A percentile compares a stretch with the other conserved stretches of the same genome.
phyloP scores from a whole-genome alignment of 768 basidiomycete species.

The Gloeophyllum trabeum region DNA sequence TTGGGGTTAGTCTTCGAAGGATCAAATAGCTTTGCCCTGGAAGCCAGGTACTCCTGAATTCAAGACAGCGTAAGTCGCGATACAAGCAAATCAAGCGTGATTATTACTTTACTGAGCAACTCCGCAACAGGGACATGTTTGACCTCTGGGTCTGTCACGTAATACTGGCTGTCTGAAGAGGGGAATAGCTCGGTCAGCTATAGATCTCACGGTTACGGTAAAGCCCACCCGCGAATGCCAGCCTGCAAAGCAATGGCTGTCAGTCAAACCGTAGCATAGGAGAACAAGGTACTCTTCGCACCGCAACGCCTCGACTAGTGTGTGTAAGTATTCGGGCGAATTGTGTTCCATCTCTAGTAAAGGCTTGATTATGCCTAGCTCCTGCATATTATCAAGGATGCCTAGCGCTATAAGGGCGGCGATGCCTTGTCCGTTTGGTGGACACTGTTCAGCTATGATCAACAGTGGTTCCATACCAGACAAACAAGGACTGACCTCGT shows the following conservation, averaged over 20 bases:
- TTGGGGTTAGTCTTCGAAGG: slow-evolving; percentile 49
- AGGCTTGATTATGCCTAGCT: slow-evolving; percentile 54
- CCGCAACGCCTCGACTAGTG: slow-evolving; percentile 79
- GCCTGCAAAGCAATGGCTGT: slow-evolving; percentile 12
- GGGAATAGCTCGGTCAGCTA: background rate
- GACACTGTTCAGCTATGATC: background rate
- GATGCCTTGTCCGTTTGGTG: slow-evolving; percentile 35
- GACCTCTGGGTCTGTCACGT: slow-evolving; percentile 85
- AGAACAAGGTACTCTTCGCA: slow-evolving; percentile 18
- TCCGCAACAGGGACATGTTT: slow-evolving; percentile 69
- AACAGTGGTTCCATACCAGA: background rate
- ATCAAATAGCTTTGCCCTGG: slow-evolving; percentile 74
- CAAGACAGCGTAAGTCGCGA: slow-evolving; percentile 1
- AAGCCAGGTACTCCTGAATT: slow-evolving; percentile 67
- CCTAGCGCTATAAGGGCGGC: slow-evolving; percentile 90
- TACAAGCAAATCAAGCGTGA: background rate
- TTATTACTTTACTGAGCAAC: slow-evolving; percentile 68
- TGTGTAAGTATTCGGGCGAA: slow-evolving; percentile 80
- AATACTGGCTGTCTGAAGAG: slow-evolving; percentile 67
- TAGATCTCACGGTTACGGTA: background rate
- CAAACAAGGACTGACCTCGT: slow-evolving; percentile 50
- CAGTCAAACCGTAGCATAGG: background rate
- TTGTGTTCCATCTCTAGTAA: slow-evolving; percentile 82
- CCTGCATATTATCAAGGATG: slow-evolving; percentile 81
- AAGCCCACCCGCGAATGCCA: slow-evolving; percentile 59